phyloP scores from a whole-genome alignment of 2,329 filamentous ascomycete genomes.

The Fusarium buharicum region DNA sequence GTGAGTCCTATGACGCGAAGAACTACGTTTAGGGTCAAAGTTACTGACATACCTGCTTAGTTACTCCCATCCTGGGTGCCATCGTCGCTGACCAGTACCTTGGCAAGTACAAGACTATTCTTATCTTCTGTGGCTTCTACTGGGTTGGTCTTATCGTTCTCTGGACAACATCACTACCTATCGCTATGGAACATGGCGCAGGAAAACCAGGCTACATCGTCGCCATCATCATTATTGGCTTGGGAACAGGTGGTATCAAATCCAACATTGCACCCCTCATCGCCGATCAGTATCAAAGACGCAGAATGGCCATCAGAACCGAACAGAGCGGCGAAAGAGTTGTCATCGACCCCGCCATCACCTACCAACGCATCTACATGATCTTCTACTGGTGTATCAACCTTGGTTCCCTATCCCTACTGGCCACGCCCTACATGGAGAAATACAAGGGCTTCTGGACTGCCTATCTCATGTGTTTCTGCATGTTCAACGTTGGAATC shows the following conservation, averaged over 20 bases:
- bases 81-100: conserved; percentile 68
- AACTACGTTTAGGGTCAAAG: neutral
- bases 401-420: conserved; percentile 73
- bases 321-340: conserved; percentile 66
- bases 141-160: conserved; percentile 66
- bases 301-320: conserved; percentile 60
- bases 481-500: conserved; percentile 71
- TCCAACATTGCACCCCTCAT: conserved; percentile 69
- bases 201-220: conserved; percentile 63
- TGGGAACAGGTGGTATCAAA: conserved; percentile 77
- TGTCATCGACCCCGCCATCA: conserved; percentile 73
- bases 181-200: conserved; percentile 51
- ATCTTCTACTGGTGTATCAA: conserved; percentile 81
- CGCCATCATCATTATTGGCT: conserved; percentile 70
- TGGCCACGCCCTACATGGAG: conserved; percentile 76
- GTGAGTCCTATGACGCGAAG: conserved; percentile 26
- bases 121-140: conserved; percentile 67
- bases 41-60: conserved; percentile 19
- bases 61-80: conserved; percentile 60
- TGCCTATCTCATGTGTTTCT: conserved; percentile 67
- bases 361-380: conserved; percentile 76
- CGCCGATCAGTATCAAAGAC: conserved; percentile 72
- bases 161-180: conserved; percentile 60
- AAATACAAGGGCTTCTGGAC: conserved; percentile 74
- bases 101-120: conserved; percentile 71